Evolutionary conservation across 805 yeast species (phyloP), one percentile per base, ranked within the genome.

Genomic region (Saccharomycopsis sp.): DNA sequence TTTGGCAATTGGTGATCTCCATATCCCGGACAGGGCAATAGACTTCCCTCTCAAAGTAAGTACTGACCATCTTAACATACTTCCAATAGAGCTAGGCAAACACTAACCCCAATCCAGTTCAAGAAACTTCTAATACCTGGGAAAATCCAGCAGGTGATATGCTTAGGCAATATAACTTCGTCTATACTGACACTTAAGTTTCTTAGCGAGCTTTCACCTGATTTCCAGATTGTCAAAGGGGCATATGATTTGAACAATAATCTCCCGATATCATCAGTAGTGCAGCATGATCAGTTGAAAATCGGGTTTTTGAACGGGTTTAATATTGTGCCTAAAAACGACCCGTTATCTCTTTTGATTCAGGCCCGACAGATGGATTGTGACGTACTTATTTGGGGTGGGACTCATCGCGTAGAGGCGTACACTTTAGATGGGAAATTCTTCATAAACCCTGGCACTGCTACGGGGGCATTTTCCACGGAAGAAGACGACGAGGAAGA

Each of bases 401-500:
- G 97, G 0, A 87, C 96, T 1, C 96, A 90, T 69, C 82, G 84
- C 63, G 96, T 90, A 2, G 98, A 93, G 68, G 97, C 97, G 0
- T 93, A 91, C 67, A 88, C 94, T 8, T 74, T 92, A 59, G 98
- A 91, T 64, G 96, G 96, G 22, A 89, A 89, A 71, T 89, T 92
- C 70, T 94, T 94, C 67, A 80, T 94, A n/a, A 93, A 89, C 69
- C 98, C 99, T 0, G 99, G 99, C 0, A 87, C 96, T 68, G 96
- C 96, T 49, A 92, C 97, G 0, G 99, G 99, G 24, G 97, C 97
- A 0, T 83, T 80, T 64, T 79, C 80, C 50, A 79, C 87, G 35
- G 86, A 84, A 66, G 82, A 84, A 73, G 84, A 84, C 59, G 77
- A 75, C 3, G 78, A 76, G 1, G 83, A 79, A 19, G 85, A 79